Conservation (phyloP, 164 flowering plant species). For the Hamamelis virginiana region DNA sequence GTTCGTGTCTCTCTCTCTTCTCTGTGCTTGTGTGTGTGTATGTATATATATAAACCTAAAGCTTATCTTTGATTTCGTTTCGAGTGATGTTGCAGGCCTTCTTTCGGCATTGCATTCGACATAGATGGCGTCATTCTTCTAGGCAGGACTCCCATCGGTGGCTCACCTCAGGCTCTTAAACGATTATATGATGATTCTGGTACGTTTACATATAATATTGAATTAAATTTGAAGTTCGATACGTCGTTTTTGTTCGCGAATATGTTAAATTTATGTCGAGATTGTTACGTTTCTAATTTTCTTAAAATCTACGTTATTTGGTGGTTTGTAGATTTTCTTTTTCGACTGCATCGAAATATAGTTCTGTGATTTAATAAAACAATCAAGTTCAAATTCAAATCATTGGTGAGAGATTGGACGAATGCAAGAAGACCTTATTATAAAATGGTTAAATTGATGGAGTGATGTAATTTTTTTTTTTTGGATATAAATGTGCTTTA, state of each 20-base stretch:
- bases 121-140: conserved; percentile 83
- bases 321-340: too few species aligned
- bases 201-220: conserved; percentile 16
- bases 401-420: too few species aligned
- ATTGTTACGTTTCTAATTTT: not conserved
- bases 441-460: too few species aligned
- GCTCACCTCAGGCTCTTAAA: conserved; percentile 56
- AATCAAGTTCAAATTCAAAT: too few species aligned
- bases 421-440: too few species aligned
- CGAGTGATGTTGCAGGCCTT: conserved; percentile 26
- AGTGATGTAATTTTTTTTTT: too few species aligned
- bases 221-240: not conserved
- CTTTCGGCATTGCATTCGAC: conserved; percentile 82
- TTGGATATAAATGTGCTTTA: too few species aligned
- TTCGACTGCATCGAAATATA: too few species aligned
- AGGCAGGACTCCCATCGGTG: conserved; percentile 69
- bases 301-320: not conserved
- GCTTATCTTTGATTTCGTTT: too few species aligned
- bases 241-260: not conserved
- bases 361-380: too few species aligned
- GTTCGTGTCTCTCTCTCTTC: conserved; percentile 2
- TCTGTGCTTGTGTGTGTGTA: not conserved
- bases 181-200: conserved; percentile 53
- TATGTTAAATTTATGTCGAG: not conserved
- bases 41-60: too few species aligned